Conservation (phyloP, 2,329 filamentous ascomycete genomes). For the Pestalotiopsis sp. region DNA sequence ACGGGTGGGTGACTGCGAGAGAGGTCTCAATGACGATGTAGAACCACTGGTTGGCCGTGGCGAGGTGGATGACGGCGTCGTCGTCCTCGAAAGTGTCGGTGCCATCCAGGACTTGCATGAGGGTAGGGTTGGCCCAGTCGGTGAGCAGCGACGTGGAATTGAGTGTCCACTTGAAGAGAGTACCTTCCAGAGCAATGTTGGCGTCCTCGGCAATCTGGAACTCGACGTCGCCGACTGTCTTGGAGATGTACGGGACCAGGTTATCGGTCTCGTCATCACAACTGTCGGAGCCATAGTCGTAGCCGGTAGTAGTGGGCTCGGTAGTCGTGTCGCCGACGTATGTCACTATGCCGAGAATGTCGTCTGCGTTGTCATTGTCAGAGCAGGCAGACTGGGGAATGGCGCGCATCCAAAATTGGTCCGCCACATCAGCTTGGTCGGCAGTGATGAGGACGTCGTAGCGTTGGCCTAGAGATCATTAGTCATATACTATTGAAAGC, state of each 20-base stretch:
- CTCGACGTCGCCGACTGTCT: constrained; percentile 31
- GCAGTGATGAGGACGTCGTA: constrained; percentile 17
- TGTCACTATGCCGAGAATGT: constrained; percentile 32
- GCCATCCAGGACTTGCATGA: constrained; percentile 33
- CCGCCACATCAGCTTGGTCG: constrained; percentile 19
- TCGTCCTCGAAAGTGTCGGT: constrained; percentile 23
- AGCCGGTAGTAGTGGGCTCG: constrained; percentile 18
- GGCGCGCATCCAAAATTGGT: constrained; percentile 49
- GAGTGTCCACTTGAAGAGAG: constrained; percentile 50
- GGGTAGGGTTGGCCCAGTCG: constrained; percentile 50
- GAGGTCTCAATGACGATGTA: constrained; percentile 36
- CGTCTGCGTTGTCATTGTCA: constrained; percentile 19
- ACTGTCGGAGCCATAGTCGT: constrained; percentile 19
- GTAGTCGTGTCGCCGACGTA: constrained; percentile 33
- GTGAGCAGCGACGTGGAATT: constrained; percentile 50
- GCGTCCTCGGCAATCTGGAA: constrained; percentile 26
- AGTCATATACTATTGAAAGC: not conserved
- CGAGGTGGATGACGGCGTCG: constrained; percentile 34
- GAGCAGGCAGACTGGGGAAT: constrained; percentile 40
- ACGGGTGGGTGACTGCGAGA: constrained; percentile 15
- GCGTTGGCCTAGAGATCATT: constrained; percentile 25
- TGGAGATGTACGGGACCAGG: constrained; percentile 38
- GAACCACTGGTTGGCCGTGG: constrained; percentile 32
- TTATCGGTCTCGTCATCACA: constrained; percentile 37
- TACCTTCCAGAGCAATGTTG: not conserved